Conservation (phyloP, 768 basidiomycete species). For the Kwoniella heveanensis region DNA sequence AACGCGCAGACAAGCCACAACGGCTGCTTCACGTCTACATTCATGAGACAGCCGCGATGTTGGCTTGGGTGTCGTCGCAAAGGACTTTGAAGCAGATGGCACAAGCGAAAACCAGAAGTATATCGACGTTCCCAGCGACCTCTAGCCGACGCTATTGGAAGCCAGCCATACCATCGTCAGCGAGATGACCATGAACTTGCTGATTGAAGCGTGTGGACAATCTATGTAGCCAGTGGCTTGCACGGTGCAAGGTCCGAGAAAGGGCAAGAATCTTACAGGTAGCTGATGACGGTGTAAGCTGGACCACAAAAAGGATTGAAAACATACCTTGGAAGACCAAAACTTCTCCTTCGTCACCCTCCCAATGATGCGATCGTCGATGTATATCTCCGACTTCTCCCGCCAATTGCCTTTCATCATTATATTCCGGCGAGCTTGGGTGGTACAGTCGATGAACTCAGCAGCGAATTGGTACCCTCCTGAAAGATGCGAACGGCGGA, state of each 20-base stretch:
- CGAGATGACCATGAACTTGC: too few relatives aligned
- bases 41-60: slow-evolving; percentile 2
- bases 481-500: not conserved
- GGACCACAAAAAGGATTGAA: not conserved
- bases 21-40: too few relatives aligned
- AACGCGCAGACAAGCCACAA: too few relatives aligned
- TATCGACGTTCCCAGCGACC: slow-evolving; percentile 3
- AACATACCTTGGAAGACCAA: slow-evolving; percentile 8
- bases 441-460: slow-evolving; percentile 2
- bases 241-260: too few relatives aligned
- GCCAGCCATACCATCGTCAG: too few relatives aligned
- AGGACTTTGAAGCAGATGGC: slow-evolving; percentile 10
- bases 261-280: too few relatives aligned
- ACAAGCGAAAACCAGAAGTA: slow-evolving; percentile 5
- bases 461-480: slow-evolving; percentile 6
- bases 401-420: slow-evolving; percentile 9
- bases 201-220: too few relatives aligned
- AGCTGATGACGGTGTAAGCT: too few relatives aligned
- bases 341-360: slow-evolving; percentile 10
- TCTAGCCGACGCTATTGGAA: not conserved
- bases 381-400: slow-evolving; percentile 7
- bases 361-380: slow-evolving; percentile 1
- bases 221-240: too few relatives aligned
- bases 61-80: slow-evolving; percentile 4
- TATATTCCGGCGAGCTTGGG: not conserved